A percentile compares a stretch with the other conserved stretches of the same genome.
Evolutionary conservation across 78 protist species (phyloP).

Genomic region (Dictyostelium brefeldianum): DNA sequence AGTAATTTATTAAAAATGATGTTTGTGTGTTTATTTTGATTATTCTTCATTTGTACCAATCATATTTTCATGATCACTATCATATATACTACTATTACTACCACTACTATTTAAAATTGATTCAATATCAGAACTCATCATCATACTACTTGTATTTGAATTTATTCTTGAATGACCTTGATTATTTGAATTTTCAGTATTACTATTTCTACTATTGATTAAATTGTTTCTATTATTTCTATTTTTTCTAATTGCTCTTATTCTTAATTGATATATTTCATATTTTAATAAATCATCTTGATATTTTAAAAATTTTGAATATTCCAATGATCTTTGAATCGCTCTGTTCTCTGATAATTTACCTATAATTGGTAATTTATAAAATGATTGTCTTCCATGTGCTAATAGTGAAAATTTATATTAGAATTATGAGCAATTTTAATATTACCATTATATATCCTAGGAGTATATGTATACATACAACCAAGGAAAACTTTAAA

Average conservation of each 20-base stretch:
- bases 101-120: conserved; percentile 4
- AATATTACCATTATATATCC: background rate
- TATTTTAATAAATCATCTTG: background rate
- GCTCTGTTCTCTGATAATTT: conserved; percentile 3
- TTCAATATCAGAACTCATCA: background rate
- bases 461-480: background rate
- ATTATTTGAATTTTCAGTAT: background rate
- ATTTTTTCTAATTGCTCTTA: background rate
- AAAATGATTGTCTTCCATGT: background rate
- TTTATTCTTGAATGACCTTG: conserved; percentile 5
- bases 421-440: too few species aligned
- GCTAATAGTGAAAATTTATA: background rate
- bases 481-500: background rate
- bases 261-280: background rate
- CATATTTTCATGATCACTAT: background rate
- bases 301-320: background rate
- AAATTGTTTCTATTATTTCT: background rate
- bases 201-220: background rate
- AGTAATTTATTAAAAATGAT: background rate
- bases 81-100: conserved; percentile 13
- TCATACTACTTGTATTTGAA: background rate
- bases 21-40: background rate
- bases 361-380: conserved; percentile 37
- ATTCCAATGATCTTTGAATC: conserved; percentile 11
- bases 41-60: conserved; percentile 11